These are phyloP conservation scores for Dipteronia sinensis DNA, from an alignment of 345 rosid genomes.

Conservation along the genomic window DNA sequence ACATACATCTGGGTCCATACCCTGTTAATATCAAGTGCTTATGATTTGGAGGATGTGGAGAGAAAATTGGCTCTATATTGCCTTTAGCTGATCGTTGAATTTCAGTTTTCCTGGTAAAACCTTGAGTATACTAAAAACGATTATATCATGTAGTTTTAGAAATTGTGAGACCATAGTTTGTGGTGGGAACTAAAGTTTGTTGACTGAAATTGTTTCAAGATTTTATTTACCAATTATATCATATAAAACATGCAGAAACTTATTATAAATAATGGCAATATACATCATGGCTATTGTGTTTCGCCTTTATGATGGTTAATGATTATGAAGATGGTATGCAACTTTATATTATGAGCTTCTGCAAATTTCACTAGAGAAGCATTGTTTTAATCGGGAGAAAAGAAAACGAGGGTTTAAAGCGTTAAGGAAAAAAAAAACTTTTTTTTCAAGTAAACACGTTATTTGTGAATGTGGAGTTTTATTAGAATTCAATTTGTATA, in stretches of 20 bases:
- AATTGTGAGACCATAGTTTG: no score
- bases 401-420: no score
- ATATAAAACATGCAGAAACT: neutral
- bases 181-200: neutral
- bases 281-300: neutral
- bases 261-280: neutral
- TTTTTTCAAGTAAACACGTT: no score
- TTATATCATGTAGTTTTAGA: no score
- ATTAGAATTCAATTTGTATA: no score
- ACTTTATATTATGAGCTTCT: neutral
- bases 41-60: constrained; percentile 63
- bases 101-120: neutral
- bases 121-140: neutral
- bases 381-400: neutral
- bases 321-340: neutral
- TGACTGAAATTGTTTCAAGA: neutral
- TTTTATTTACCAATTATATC: neutral
- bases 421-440: no score
- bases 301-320: neutral
- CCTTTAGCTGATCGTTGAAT: constrained; percentile 62
- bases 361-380: neutral
- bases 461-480: no score
- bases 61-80: constrained; percentile 71
- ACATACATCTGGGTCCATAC: constrained; percentile 78
- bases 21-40: constrained; percentile 85